A percentile compares a stretch with the other conserved stretches of the same genome.
phyloP scores from a whole-genome alignment of 116 monocot genomes.

The Trichopus zeylanicus region DNA sequence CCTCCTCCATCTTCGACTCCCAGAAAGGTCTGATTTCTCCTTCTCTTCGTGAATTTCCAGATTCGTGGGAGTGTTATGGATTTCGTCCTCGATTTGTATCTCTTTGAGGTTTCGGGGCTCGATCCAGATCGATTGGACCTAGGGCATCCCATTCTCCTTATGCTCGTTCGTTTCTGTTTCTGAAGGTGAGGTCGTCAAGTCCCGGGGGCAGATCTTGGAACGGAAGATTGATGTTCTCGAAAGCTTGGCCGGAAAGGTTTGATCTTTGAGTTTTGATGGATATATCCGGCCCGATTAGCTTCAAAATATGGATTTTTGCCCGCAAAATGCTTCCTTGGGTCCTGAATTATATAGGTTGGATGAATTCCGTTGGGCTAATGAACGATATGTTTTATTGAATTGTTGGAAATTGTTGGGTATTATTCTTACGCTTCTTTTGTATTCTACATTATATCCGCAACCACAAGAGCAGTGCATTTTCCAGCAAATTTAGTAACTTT shows the following conservation, averaged over 20 bases:
- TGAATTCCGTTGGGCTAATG: too few species aligned
- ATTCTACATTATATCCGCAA: too few species aligned
- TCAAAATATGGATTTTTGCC: not conserved
- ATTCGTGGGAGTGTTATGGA: too few species aligned
- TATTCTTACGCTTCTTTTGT: too few species aligned
- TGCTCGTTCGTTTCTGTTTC: not conserved
- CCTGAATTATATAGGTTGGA: too few species aligned
- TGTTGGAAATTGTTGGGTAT: too few species aligned
- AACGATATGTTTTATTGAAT: too few species aligned
- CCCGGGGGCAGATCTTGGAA: conserved; percentile 62
- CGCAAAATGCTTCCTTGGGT: not conserved
- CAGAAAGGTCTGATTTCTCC: conserved; percentile 14
- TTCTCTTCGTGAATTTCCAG: not conserved
- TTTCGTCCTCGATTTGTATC: not conserved
- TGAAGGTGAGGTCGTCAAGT: conserved; percentile 26
- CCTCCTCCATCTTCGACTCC: conserved; percentile 46
- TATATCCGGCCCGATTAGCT: not conserved
- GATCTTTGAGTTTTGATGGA: not conserved
- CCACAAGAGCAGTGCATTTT: too few species aligned
- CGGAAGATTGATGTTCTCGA: conserved; percentile 77
- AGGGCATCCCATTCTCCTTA: not conserved
- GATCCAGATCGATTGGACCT: not conserved
- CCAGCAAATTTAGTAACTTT: too few species aligned
- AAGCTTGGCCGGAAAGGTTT: conserved; percentile 61
- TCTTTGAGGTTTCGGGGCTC: not conserved